These are phyloP conservation scores for Phytopythium delawarense DNA, from an alignment of 352 stramenopile species.

Conservation along the genomic window DNA sequence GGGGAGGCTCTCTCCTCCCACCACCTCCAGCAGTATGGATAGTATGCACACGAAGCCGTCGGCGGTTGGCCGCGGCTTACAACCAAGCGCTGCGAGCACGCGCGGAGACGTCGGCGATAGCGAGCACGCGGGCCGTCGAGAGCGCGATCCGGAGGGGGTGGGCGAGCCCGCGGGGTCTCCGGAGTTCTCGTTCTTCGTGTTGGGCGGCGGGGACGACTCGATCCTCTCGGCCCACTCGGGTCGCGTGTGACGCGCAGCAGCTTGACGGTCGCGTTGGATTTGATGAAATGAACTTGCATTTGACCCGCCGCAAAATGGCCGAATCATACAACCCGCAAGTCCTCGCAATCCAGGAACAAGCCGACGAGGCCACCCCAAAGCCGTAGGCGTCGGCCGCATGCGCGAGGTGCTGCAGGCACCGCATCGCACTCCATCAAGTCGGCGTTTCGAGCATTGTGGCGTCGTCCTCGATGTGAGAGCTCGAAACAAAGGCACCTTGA, in stretches of 20 bases:
- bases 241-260: background rate
- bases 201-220: slow-evolving; percentile 2
- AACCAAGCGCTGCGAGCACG: background rate
- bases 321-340: too few relatives aligned
- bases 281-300: slow-evolving; percentile 1
- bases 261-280: slow-evolving; percentile 1
- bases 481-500: too few relatives aligned
- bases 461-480: too few relatives aligned
- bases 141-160: background rate
- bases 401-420: too few relatives aligned
- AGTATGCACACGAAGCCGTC: slow-evolving; percentile 1
- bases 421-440: too few relatives aligned
- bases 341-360: too few relatives aligned
- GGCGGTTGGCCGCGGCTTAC: background rate
- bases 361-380: too few relatives aligned
- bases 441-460: too few relatives aligned
- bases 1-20: background rate
- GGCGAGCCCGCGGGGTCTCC: background rate
- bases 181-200: slow-evolving; percentile 2
- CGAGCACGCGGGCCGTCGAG: background rate
- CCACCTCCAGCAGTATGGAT: slow-evolving; percentile 4
- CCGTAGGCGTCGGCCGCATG: too few relatives aligned
- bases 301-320: background rate
- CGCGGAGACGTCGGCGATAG: background rate
- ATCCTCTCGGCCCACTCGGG: background rate